Evolutionary conservation across 805 yeast genomes (phyloP).

Genomic region (Grigorovia humatica): DNA sequence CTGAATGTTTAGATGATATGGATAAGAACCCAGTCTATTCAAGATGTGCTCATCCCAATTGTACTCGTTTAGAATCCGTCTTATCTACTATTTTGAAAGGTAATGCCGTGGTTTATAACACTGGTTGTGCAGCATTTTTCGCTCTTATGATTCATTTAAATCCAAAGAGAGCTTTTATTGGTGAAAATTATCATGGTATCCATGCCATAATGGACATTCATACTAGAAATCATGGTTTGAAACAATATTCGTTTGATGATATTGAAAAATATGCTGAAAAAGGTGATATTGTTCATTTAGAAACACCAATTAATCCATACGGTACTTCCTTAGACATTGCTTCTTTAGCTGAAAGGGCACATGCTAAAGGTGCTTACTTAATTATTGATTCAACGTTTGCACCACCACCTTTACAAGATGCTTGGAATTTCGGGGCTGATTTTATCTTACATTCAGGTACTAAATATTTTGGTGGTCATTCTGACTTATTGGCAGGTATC

Average conservation of each 20-base stretch:
- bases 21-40: constrained; percentile 48
- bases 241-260: constrained; percentile 39
- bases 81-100: constrained; percentile 51
- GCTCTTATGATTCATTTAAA: constrained; percentile 60
- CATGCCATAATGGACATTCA: constrained; percentile 58
- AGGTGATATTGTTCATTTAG: constrained; percentile 76
- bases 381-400: constrained; percentile 88
- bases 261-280: constrained; percentile 35
- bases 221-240: constrained; percentile 48
- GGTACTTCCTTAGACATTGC: constrained; percentile 57
- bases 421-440: constrained; percentile 77
- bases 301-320: constrained; percentile 81
- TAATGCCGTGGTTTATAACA: constrained; percentile 57
- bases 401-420: constrained; percentile 80
- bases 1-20: constrained; percentile 25
- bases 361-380: constrained; percentile 61
- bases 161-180: constrained; percentile 67
- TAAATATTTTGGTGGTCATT: constrained; percentile 92
- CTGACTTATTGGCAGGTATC: constrained; percentile 78
- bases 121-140: constrained; percentile 74
- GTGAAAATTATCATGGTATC: constrained; percentile 79
- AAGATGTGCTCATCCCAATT: constrained; percentile 64
- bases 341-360: constrained; percentile 60
- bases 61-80: constrained; percentile 55
- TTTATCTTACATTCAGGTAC: constrained; percentile 86